Evolutionary conservation across 1,139 yeast genomes (phyloP).

Genomic region (Blastobotrys persicus): DNA sequence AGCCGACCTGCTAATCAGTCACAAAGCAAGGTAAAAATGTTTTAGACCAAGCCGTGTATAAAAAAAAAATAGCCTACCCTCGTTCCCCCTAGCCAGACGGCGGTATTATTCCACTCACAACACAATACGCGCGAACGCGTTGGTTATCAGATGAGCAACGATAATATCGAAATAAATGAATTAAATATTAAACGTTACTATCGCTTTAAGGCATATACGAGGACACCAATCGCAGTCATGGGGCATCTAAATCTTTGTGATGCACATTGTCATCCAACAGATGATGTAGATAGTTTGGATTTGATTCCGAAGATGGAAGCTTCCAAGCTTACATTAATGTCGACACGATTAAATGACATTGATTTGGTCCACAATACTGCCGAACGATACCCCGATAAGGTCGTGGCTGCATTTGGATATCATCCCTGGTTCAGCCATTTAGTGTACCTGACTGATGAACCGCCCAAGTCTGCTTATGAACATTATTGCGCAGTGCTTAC

Average conservation of each 20-base stretch:
- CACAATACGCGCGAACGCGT: neutral
- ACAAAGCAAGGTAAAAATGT: neutral
- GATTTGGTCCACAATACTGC: constrained; percentile 35
- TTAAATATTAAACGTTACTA: neutral
- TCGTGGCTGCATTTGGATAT: constrained; percentile 70
- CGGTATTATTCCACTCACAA: neutral
- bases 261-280: constrained; percentile 62
- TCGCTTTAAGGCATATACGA: neutral
- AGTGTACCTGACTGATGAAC: constrained; percentile 40
- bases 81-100: neutral
- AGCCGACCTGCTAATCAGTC: neutral
- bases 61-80: no score
- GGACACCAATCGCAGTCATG: neutral
- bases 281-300: constrained; percentile 28
- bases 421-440: constrained; percentile 91
- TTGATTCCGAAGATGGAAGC: constrained; percentile 25
- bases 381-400: constrained; percentile 31
- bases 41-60: neutral
- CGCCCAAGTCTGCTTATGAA: constrained; percentile 27
- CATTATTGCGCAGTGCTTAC: constrained; percentile 58
- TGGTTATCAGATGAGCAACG: neutral
- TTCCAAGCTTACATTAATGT: constrained; percentile 36
- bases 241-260: constrained; percentile 39
- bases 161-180: neutral
- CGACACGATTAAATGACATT: constrained; percentile 41